Conservation (phyloP, 768 basidiomycete genomes). For the Calocera viscosa region DNA sequence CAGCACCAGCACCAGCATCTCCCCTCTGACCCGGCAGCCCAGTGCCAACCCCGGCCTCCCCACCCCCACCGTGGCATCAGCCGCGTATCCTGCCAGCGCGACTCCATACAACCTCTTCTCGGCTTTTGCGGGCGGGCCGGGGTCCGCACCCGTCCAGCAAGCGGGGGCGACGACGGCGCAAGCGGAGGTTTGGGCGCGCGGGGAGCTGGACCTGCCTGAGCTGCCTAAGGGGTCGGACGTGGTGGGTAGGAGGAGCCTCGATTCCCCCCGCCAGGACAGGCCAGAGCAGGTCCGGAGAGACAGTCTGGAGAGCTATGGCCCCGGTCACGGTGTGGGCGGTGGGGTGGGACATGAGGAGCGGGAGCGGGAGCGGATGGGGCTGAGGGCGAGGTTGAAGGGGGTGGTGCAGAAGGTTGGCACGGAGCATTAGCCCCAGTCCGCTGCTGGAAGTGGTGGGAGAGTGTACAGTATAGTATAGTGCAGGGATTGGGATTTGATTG, state of each 20-base stretch:
- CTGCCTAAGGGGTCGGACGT: neutral
- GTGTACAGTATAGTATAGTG: too few relatives aligned
- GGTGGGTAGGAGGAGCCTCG: neutral
- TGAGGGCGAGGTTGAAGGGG: conserved; percentile 1
- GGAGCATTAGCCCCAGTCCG: neutral
- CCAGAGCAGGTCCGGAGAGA: neutral
- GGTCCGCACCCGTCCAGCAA: neutral
- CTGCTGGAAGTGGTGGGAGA: too few relatives aligned
- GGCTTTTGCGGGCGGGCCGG: neutral
- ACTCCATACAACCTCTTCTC: conserved; percentile 2
- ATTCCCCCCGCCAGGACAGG: neutral
- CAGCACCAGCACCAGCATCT: conserved; percentile 5
- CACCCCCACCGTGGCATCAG: neutral
- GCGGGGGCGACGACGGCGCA: neutral
- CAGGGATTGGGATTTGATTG: too few relatives aligned
- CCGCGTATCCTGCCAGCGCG: neutral
- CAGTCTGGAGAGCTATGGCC: neutral
- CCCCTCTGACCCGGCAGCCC: conserved; percentile 4
- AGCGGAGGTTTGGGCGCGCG: neutral
- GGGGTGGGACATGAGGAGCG: neutral
- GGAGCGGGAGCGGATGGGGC: neutral
- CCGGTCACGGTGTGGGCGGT: neutral
- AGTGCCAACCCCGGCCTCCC: neutral
- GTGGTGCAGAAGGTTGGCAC: conserved; percentile 1
- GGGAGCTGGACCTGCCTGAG: neutral